Base-by-base conservation (phyloP, 129 eudicot genomes). In the Helianthus tuberosus region DNA sequence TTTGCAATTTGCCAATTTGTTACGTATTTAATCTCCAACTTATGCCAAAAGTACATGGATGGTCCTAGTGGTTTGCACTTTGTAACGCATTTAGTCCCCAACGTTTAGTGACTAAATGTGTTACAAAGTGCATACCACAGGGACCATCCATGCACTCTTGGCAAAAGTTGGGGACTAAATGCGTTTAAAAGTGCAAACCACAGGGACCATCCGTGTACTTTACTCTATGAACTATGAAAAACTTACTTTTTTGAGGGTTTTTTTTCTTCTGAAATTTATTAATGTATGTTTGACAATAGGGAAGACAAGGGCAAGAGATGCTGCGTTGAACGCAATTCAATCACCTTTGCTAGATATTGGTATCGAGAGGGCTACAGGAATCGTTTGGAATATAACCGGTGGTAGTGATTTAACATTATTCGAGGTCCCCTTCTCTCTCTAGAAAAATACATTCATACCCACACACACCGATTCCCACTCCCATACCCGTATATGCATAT, bases 301-400 rank as follows among this genome's bases (percentile, higher is more conserved):
- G 73, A 94, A 94, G 72, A 85, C 96, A 7, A 83, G 97, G 82
- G 99, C 99, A 11, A 83, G 97, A 84, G 97, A 94, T 83, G 99
- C 99, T 74, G 99, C 99, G 32, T 82, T 94, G 68, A 91, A 86
- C 78, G 99, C 99, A 20, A 88, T 94, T 85, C 99, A 94, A 66
- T 94, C 99, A 54, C 99, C 99, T 52, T 77, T 94, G 64, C 71
- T 94, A 13, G 99, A 94, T 85, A 80, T 94, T 65, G 99, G 99
- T 17, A 94, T 94, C 58, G 97, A 91, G 84, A 88, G 99, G 83
- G 97, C 99, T 81, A 94, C 97, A 12, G 97, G 99, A 76, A 91
- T 94, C 68, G 99, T 94, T 66, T 94, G 99, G 99, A 94, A 89
- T 72, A 94, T 94, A 71, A 94, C 99, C 43, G 98, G 97, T 75